These are phyloP conservation scores for Lanmaoa pseudosensibilis DNA, from an alignment of 768 basidiomycete genomes.

Conservation along the genomic window DNA sequence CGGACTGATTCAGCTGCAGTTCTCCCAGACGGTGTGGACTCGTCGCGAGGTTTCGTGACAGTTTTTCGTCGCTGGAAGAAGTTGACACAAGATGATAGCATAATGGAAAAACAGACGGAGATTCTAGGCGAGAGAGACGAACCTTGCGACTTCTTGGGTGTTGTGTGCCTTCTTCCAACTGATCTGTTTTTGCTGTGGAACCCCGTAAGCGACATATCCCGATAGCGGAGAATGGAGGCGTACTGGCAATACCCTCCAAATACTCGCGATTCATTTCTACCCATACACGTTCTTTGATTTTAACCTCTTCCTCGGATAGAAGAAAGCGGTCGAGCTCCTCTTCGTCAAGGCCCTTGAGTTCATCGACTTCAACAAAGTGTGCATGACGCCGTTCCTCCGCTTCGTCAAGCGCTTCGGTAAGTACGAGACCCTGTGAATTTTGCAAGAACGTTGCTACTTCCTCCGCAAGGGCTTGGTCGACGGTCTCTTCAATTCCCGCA, in stretches of 20 bases:
- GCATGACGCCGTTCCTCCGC: slow-evolving; percentile 62
- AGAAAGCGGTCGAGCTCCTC: slow-evolving; percentile 84
- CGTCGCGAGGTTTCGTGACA: slow-evolving; percentile 65
- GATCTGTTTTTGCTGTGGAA: slow-evolving; percentile 67
- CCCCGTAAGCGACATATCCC: slow-evolving; percentile 45
- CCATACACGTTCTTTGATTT: slow-evolving; percentile 89
- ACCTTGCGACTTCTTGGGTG: slow-evolving; percentile 74
- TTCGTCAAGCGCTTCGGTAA: slow-evolving; percentile 64
- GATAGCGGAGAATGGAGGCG: slow-evolving; percentile 5
- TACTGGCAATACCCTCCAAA: slow-evolving; percentile 79
- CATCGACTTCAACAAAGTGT: slow-evolving; percentile 50
- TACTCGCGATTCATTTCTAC: slow-evolving; percentile 92
- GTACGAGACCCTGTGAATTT: slow-evolving; percentile 57
- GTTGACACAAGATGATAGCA: slow-evolving; percentile 6
- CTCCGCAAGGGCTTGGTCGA: slow-evolving; percentile 61
- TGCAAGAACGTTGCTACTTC: slow-evolving; percentile 70
- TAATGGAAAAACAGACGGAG: slow-evolving; percentile 18
- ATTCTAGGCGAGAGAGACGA: slow-evolving; percentile 48
- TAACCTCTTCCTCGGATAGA: slow-evolving; percentile 76
- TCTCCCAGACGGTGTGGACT: slow-evolving; percentile 51
- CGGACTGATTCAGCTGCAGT: slow-evolving; percentile 37
- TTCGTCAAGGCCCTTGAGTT: slow-evolving; percentile 81
- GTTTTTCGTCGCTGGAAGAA: slow-evolving; percentile 65
- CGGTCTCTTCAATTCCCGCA: slow-evolving; percentile 55
- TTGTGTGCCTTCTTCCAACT: slow-evolving; percentile 39